Conservation (phyloP, 1,284 basidiomycete species). For the Clitocybe nebularis region DNA sequence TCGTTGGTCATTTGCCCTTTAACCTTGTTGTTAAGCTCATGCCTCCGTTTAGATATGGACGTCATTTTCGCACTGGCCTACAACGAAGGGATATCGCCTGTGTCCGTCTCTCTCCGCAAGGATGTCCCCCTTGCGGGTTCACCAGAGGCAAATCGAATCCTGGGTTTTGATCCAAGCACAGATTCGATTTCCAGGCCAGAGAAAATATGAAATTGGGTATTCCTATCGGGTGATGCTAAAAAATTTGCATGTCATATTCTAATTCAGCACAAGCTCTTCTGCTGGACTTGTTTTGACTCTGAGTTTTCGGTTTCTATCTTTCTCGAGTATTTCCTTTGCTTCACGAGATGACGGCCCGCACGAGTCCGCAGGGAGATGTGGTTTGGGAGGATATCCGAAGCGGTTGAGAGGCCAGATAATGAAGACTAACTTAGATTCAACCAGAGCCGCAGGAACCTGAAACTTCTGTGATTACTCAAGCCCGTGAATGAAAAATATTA, state of each 20-base stretch:
- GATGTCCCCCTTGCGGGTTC: conserved; percentile 52
- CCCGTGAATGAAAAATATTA: conserved; percentile 11
- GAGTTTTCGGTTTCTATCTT: conserved; percentile 38
- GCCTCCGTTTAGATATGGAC: conserved; percentile 53
- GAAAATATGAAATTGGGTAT: no score
- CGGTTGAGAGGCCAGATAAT: conserved; percentile 63
- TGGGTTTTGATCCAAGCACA: neutral
- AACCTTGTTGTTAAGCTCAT: conserved; percentile 1
- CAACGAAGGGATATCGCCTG: conserved; percentile 53
- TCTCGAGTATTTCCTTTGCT: conserved; percentile 42
- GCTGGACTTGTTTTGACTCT: conserved; percentile 30
- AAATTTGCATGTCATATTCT: neutral
- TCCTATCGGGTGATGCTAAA: no score
- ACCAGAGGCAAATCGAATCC: conserved; percentile 34
- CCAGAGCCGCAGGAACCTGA: conserved; percentile 58
- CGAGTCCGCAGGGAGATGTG: conserved; percentile 11
- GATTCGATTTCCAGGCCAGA: conserved; percentile 18
- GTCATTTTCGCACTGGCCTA: conserved; percentile 59
- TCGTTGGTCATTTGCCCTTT: conserved; percentile 14
- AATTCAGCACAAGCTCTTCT: no score
- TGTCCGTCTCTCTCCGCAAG: conserved; percentile 51
- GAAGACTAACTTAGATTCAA: conserved; percentile 57
- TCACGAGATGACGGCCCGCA: conserved; percentile 39
- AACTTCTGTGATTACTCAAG: neutral
- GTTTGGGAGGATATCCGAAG: conserved; percentile 34